Evolutionary conservation across 495 filamentous ascomycete species (phyloP), one percentile per base, ranked within the genome.

Genomic region (Penicillium pulvis): DNA sequence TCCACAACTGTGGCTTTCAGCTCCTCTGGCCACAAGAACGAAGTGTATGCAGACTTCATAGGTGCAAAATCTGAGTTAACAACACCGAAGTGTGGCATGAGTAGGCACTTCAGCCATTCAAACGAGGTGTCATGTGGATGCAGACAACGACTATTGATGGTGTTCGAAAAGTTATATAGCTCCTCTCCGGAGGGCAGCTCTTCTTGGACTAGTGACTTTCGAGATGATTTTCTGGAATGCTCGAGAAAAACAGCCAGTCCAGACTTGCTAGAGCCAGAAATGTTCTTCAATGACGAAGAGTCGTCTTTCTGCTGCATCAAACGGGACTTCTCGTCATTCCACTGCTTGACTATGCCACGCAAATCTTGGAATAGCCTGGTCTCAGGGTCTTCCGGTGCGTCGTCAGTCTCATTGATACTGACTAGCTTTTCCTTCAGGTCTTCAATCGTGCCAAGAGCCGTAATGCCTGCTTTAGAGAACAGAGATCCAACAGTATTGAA

Each of bases 181-280:
- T 83, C 80, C 39, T 82, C 79, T 7, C 80, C 75, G 17, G 83
- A 84, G 16, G 81, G 72, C 30, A 93, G 83, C 1, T 71, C 63
- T 17, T 83, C 72, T 19, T 76, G 77, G n/a, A 79, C 70, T 1
- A 71, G 65, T 7, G 75, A 65, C 56, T 83, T 83, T 61, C 81
- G 80, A 10, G 79, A 71, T 11, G 82, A 80, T 12, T 85, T 81
- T 53, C 87, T 90, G 1, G 90, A 86, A 64, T 93, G 86, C 51
- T 92, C 90, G 6, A 93, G 79, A 58, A 96, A 94, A 5, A 90
- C 85, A 14, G 88, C 83, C 10, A 93, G 73, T 66, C 88, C 70
- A 73, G 84, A 63, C 74, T 75, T 79, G 78, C 83, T 64, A 71
- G 79, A 62, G n/a, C 74, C 69, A 35, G 65, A 72, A 31, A 75